Evolutionary conservation across 2,329 filamentous ascomycete genomes (phyloP).

Genomic region (Colletotrichum acutatum): DNA sequence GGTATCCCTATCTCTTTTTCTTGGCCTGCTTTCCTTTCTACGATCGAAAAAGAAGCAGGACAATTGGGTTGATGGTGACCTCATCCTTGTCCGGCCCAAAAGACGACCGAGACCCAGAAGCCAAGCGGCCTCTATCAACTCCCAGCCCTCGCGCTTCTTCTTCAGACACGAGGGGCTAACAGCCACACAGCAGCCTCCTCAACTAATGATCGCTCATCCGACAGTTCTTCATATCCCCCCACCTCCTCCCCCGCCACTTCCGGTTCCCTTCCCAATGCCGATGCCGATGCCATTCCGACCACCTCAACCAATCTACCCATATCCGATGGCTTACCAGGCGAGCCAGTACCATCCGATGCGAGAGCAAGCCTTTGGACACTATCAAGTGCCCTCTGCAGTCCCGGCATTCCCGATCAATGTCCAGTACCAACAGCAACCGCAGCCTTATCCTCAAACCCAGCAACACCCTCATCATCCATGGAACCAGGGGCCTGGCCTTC

Average conservation of each 20-base stretch:
- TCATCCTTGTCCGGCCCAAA: conserved; percentile 20
- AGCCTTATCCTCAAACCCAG: neutral
- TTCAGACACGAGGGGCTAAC: conserved; percentile 21
- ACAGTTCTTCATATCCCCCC: conserved; percentile 6
- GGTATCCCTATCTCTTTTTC: conserved; percentile 42
- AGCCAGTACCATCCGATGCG: conserved; percentile 19
- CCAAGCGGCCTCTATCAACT: neutral
- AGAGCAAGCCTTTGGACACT: neutral
- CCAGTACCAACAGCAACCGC: neutral
- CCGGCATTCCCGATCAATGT: neutral
- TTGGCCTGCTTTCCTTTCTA: conserved; percentile 45
- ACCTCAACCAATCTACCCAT: conserved; percentile 36
- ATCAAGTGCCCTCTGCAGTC: neutral
- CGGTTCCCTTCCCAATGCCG: conserved; percentile 10
- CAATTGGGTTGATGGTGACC: conserved; percentile 14
- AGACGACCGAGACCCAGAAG: conserved; percentile 10
- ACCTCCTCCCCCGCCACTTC: conserved; percentile 20
- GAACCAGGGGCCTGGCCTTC: neutral
- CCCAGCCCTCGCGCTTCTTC: conserved; percentile 5
- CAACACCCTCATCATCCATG: neutral
- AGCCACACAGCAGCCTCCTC: neutral
- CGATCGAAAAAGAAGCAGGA: conserved; percentile 26
- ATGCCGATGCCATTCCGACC: conserved; percentile 25
- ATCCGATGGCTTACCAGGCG: conserved; percentile 36
- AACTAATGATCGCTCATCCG: neutral